Base-by-base conservation (phyloP, 2,329 filamentous ascomycete genomes). In the Bipolaris victoriae region DNA sequence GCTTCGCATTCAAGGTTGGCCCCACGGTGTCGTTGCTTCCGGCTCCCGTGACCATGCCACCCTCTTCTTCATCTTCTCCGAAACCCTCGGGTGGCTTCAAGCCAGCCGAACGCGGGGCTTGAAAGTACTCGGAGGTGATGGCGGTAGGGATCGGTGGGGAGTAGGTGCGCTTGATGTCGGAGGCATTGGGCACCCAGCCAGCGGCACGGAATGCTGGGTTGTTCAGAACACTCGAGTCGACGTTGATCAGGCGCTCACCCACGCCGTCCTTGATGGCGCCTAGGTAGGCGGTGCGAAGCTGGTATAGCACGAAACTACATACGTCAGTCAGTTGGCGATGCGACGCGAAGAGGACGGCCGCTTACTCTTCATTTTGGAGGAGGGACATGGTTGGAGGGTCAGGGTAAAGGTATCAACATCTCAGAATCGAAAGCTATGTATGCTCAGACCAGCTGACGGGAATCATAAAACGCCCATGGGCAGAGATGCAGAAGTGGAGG, bases 131-230 rank as follows among this genome's bases (percentile, higher is more conserved):
- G 45, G 89, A 90, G 29, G 90, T 88, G 60, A 92, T 86, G 13
- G 89, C 90, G 3, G 91, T 93, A 9, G 91, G 91, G 55, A 96
- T 96, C 1, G 91, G 90, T 18, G 91, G 91, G 2, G 91, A 95
- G 76, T 96, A 90, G 45, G 90, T 93, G 67, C 91, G 87, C 77
- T 93, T 93, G 74, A 90, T 87, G 63, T 92, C 88, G 16, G 88
- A 84, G 9, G 88, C 85, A 69, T 90, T 90, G 47, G 88, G 81
- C 41, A 86, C 85, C 91, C 91, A 95, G 63, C 91, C 91, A 59
- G 90, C 90, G 48, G 90, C 87, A 77, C 92, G 92, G 80, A 94
- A 95, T 29, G 90, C 88, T 2, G 88, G 86, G 26, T 90, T 90
- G 73, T 92, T 93, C 62, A 95, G 82, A 70, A 93, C 89, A 62